Conservation (phyloP, 805 yeast genomes). For the Vanderwaltozyma tropicalis region DNA sequence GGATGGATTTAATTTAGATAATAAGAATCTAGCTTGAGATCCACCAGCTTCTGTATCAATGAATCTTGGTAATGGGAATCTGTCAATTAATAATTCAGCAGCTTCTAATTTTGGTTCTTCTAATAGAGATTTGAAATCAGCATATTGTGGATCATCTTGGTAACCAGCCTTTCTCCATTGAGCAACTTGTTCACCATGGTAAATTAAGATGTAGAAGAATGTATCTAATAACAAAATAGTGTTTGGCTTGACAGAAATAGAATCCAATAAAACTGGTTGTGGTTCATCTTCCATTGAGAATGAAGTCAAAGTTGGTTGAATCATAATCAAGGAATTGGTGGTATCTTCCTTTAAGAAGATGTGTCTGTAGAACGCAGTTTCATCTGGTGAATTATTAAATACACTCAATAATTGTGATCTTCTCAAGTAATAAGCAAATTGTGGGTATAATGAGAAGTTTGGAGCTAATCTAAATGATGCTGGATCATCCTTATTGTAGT, state of each 20-base stretch:
- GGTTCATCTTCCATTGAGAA: slow-evolving; percentile 80
- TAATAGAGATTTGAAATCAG: slow-evolving; percentile 73
- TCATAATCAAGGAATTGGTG: slow-evolving; percentile 88
- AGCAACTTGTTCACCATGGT: slow-evolving; percentile 90
- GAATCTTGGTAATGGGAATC: slow-evolving; percentile 96
- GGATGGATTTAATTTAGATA: slow-evolving; percentile 91
- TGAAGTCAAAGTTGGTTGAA: slow-evolving; percentile 90
- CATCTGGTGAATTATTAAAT: slow-evolving; percentile 97
- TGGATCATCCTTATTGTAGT: slow-evolving; percentile 79
- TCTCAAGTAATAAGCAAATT: slow-evolving; percentile 89
- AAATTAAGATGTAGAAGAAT: slow-evolving; percentile 90
- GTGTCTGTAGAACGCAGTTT: slow-evolving; percentile 94
- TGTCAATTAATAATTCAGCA: slow-evolving; percentile 76
- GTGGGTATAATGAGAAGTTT: slow-evolving; percentile 83
- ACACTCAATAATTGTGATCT: slow-evolving; percentile 93
- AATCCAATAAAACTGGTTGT: slow-evolving; percentile 83
- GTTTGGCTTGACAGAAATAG: slow-evolving; percentile 84
- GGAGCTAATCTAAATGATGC: slow-evolving; percentile 73
- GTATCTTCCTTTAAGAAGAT: slow-evolving; percentile 85
- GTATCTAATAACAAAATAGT: slow-evolving; percentile 84
- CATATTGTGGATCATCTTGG: slow-evolving; percentile 85
- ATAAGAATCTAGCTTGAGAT: slow-evolving; percentile 93
- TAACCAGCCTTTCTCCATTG: slow-evolving; percentile 94
- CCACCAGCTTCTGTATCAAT: slow-evolving; percentile 98
- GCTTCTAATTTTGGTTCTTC: slow-evolving; percentile 90